Evolutionary conservation across 2,329 filamentous ascomycete species (phyloP).

Genomic region (Paecilomyces formosus): DNA sequence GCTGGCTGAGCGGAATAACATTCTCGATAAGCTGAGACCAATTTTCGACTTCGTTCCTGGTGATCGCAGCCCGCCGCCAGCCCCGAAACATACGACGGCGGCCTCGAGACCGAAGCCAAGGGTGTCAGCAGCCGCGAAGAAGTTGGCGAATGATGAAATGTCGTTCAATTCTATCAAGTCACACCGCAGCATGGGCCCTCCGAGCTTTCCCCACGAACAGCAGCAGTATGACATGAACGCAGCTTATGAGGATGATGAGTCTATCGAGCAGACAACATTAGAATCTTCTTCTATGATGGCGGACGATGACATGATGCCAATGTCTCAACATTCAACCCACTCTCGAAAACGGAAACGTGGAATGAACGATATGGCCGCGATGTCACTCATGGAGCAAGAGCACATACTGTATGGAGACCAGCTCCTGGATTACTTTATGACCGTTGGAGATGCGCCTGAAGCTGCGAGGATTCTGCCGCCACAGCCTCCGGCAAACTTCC

Average conservation of each 20-base stretch:
- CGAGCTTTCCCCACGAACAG: constrained; percentile 49
- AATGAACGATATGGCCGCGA: constrained; percentile 51
- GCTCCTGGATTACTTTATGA: constrained; percentile 91
- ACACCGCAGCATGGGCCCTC: constrained; percentile 26
- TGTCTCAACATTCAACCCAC: constrained; percentile 53
- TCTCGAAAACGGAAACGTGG: constrained; percentile 70
- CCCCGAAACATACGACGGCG: constrained; percentile 75
- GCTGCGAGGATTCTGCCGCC: constrained; percentile 53
- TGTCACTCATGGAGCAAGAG: constrained; percentile 64
- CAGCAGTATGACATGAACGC: constrained; percentile 60
- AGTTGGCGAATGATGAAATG: constrained; percentile 25
- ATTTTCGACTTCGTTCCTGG: constrained; percentile 89
- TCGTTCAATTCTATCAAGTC: constrained; percentile 23
- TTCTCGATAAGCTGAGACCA: constrained; percentile 71
- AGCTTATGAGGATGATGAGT: constrained; percentile 67
- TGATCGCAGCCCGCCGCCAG: constrained; percentile 81
- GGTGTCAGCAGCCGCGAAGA: constrained; percentile 57
- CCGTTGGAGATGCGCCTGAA: constrained; percentile 67
- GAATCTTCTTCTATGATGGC: constrained; percentile 78
- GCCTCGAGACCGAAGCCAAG: constrained; percentile 70
- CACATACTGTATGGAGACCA: constrained; percentile 90
- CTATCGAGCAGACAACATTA: constrained; percentile 73
- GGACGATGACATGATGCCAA: constrained; percentile 70
- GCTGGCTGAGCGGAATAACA: constrained; percentile 78
- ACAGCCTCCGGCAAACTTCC: constrained; percentile 75